Percentiles rank a stretch among this genome's conserved stretches.
These are phyloP conservation scores for Auriscalpium microsporum DNA, from an alignment of 768 basidiomycete genomes.

Conservation along the genomic window DNA sequence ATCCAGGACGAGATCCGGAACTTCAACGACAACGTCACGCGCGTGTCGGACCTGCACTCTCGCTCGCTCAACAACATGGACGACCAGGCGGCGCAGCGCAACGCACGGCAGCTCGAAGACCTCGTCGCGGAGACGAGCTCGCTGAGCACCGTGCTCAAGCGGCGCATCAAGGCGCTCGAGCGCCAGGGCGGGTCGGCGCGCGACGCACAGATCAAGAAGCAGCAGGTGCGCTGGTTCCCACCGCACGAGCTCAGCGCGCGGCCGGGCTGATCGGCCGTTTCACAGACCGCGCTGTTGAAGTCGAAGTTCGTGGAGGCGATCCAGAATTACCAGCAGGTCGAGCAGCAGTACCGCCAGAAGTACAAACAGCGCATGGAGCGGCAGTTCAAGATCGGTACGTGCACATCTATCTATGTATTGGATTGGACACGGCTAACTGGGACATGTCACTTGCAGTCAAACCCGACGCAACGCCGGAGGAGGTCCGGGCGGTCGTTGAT, in stretches of 20 bases:
- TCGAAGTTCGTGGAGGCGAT: constrained; percentile 68
- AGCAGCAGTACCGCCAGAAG: constrained; percentile 58
- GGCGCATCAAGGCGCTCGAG: constrained; percentile 51
- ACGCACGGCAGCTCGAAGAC: constrained; percentile 42
- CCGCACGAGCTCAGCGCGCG: not conserved
- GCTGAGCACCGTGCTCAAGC: constrained; percentile 48
- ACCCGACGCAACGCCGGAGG: constrained; percentile 76
- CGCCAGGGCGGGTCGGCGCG: constrained; percentile 29
- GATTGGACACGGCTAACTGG: not conserved
- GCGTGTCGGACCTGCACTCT: constrained; percentile 41
- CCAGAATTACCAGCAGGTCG: constrained; percentile 70
- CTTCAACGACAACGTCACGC: constrained; percentile 38
- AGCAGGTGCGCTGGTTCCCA: constrained; percentile 27
- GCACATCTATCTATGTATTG: not conserved
- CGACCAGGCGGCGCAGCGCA: constrained; percentile 33
- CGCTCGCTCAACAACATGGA: constrained; percentile 43
- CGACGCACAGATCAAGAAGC: constrained; percentile 39
- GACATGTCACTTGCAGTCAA: constrained; percentile 45
- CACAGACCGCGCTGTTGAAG: constrained; percentile 51
- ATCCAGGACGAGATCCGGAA: constrained; percentile 38
- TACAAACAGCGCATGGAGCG: constrained; percentile 62
- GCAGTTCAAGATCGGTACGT: constrained; percentile 68
- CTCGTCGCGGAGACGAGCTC: constrained; percentile 52
- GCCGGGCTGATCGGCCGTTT: no score
- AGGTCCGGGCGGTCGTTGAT: constrained; percentile 61